phyloP scores from a whole-genome alignment of 129 eudicot genomes.

The Scalesia atractyloides region DNA sequence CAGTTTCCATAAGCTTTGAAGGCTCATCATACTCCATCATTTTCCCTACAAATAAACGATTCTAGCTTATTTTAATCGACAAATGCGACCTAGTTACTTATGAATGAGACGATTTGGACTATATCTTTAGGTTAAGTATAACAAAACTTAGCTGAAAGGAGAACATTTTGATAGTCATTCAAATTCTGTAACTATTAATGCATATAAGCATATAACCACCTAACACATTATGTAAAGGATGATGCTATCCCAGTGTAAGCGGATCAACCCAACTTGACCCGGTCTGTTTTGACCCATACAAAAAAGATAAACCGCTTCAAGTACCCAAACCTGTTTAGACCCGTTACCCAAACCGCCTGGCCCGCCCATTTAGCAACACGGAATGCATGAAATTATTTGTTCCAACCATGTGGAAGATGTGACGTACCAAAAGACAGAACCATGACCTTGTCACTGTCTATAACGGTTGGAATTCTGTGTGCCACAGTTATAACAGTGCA shows the following conservation, averaged over 20 bases:
- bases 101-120: not conserved
- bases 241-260: not conserved
- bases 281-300: not conserved
- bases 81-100: not conserved
- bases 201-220: not conserved
- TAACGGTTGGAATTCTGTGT: constrained; percentile 79
- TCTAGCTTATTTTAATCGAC: not conserved
- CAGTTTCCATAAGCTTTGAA: constrained; percentile 58
- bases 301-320: not conserved
- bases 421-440: constrained; percentile 68
- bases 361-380: not conserved
- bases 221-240: too few relatives aligned
- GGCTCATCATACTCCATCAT: constrained; percentile 82
- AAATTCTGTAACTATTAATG: not conserved
- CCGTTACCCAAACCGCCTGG: not conserved
- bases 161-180: not conserved
- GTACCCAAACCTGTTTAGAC: not conserved
- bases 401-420: not conserved
- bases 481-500: constrained; percentile 83
- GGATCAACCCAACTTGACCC: not conserved
- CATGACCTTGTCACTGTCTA: constrained; percentile 83
- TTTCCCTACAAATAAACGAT: constrained; percentile 44
- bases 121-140: not conserved
- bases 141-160: not conserved
- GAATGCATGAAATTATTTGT: not conserved